These are phyloP conservation scores for Clavispora santaluciae DNA, from an alignment of 805 yeast genomes.

Conservation along the genomic window DNA sequence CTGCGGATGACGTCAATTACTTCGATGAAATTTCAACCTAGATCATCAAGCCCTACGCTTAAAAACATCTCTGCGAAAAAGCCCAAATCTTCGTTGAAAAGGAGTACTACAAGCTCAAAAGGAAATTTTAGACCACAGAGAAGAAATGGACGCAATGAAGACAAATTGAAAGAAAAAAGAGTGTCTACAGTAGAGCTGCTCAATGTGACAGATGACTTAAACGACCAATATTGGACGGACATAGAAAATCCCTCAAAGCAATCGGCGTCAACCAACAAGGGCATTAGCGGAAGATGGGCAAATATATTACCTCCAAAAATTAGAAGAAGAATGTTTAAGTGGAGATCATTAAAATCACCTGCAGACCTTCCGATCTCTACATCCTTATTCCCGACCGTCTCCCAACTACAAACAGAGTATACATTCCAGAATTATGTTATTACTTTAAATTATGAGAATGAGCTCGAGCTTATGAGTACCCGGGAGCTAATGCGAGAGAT, in stretches of 20 bases:
- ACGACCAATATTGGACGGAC: constrained; percentile 29
- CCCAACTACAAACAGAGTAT: constrained; percentile 67
- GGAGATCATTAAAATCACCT: constrained; percentile 92
- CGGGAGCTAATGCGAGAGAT: constrained; percentile 72
- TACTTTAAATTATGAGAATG: constrained; percentile 55
- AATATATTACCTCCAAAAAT: constrained; percentile 78
- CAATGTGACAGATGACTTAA: constrained; percentile 8
- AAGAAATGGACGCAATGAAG: not conserved
- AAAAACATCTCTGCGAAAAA: not conserved
- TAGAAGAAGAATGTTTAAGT: constrained; percentile 66
- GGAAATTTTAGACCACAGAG: not conserved
- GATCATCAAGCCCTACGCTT: not conserved
- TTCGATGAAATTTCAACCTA: not conserved
- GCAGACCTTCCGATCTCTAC: constrained; percentile 87
- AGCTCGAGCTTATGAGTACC: constrained; percentile 46
- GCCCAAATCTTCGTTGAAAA: not conserved
- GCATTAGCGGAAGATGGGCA: constrained; percentile 74
- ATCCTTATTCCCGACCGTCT: constrained; percentile 65
- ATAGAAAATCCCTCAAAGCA: constrained; percentile 70
- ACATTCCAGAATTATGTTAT: constrained; percentile 82
- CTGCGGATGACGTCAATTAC: not conserved
- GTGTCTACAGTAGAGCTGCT: constrained; percentile 10
- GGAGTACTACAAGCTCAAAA: not conserved
- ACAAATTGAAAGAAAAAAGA: constrained; percentile 5
- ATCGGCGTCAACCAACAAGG: constrained; percentile 47